Conservation (phyloP, 305 asterid genomes). For the Rubia balearica region DNA sequence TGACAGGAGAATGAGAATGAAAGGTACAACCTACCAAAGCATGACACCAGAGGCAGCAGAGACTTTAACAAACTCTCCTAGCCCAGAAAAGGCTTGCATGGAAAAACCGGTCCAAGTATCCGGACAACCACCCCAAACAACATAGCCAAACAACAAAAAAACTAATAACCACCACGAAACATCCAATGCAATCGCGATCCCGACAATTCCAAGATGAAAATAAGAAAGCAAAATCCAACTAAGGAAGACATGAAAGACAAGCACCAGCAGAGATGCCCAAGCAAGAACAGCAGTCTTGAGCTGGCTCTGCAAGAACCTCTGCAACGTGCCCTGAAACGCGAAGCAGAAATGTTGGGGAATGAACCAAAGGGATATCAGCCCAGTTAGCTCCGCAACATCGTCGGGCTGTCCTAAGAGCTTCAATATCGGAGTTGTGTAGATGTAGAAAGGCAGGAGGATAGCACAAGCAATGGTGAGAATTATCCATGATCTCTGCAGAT, state of each 20-base stretch:
- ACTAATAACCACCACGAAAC: constrained; percentile 55
- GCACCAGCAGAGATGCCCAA: constrained; percentile 33
- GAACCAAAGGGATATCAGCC: constrained; percentile 2
- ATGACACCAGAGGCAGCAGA: constrained; percentile 66
- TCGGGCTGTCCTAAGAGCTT: constrained; percentile 14
- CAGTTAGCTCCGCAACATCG: constrained; percentile 1
- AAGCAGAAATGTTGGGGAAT: constrained; percentile 7
- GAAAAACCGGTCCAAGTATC: constrained; percentile 67
- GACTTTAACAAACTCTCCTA: constrained; percentile 67
- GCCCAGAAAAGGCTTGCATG: constrained; percentile 53
- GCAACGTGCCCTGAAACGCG: constrained; percentile 34
- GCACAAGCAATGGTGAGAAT: neutral
- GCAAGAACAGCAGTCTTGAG: constrained; percentile 53
- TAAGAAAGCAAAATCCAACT: constrained; percentile 43
- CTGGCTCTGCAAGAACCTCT: constrained; percentile 77
- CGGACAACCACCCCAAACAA: constrained; percentile 67
- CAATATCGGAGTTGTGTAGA: constrained; percentile 5
- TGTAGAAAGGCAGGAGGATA: neutral
- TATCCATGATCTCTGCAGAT: constrained; percentile 11
- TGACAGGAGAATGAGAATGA: neutral
- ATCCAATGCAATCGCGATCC: constrained; percentile 41
- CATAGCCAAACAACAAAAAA: constrained; percentile 34
- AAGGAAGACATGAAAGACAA: constrained; percentile 34
- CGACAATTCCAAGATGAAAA: constrained; percentile 43
- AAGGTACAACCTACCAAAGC: constrained; percentile 19